phyloP scores from a whole-genome alignment of 2,329 filamentous ascomycete species.

The Pseudogymnoascus sp. region DNA sequence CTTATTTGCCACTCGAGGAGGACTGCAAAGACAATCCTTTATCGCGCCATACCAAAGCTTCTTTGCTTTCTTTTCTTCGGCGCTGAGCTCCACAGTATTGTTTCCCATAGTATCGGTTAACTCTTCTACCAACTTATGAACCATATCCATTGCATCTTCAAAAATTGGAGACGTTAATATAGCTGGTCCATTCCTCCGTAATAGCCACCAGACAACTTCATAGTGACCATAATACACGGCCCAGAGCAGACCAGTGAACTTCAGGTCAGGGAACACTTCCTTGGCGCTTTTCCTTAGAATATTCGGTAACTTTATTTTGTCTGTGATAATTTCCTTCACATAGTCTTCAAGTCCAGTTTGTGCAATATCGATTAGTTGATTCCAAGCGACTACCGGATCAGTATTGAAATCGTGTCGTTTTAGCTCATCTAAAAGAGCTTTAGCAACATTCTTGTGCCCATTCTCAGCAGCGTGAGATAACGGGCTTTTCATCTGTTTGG shows the following conservation, averaged over 20 bases:
- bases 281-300: not conserved
- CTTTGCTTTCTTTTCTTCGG: too few species aligned
- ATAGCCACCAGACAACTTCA: not conserved
- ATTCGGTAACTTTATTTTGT: not conserved
- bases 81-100: too few species aligned
- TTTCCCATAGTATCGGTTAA: too few species aligned
- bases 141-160: not conserved
- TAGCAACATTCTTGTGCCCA: too few species aligned
- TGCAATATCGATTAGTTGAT: not conserved
- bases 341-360: not conserved
- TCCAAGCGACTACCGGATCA: not conserved
- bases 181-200: not conserved
- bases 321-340: not conserved
- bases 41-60: too few species aligned
- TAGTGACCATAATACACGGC: conserved; percentile 2
- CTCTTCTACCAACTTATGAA: not conserved
- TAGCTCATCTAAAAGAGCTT: not conserved
- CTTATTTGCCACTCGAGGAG: not conserved
- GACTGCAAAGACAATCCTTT: not conserved
- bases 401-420: not conserved
- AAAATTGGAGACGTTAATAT: not conserved
- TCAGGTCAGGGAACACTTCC: not conserved
- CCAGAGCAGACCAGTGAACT: not conserved
- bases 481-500: not conserved
- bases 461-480: not conserved